phyloP scores from a whole-genome alignment of 768 basidiomycete genomes.

The Nevesoporus exiguus region DNA sequence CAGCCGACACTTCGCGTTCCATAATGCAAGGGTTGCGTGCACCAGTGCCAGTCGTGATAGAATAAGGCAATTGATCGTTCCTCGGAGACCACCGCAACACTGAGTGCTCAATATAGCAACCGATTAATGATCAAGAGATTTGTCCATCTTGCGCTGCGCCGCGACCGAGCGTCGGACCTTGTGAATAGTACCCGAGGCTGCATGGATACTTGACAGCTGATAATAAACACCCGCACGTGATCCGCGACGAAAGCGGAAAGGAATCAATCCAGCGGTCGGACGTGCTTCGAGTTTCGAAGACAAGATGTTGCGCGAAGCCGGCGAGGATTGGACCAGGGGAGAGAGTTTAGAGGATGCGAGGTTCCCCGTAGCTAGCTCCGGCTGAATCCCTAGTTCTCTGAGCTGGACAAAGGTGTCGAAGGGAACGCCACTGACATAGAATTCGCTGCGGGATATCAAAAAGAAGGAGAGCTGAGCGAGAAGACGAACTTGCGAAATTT shows the following conservation, averaged over 20 bases:
- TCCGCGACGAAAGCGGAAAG: slow-evolving; percentile 30
- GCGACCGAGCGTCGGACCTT: slow-evolving; percentile 50
- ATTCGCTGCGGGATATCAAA: slow-evolving; percentile 61
- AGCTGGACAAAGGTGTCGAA: slow-evolving; percentile 42
- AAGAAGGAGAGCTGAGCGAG: slow-evolving; percentile 40
- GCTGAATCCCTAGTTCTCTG: slow-evolving; percentile 31
- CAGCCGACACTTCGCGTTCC: slow-evolving; percentile 40
- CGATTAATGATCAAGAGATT: slow-evolving; percentile 39
- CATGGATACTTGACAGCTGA: slow-evolving; percentile 32
- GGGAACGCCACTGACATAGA: slow-evolving; percentile 42
- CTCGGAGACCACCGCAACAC: slow-evolving; percentile 14
- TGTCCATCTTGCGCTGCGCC: slow-evolving; percentile 40
- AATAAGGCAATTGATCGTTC: slow-evolving; percentile 37
- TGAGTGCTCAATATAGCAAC: slow-evolving; percentile 48
- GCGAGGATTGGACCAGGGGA: not conserved
- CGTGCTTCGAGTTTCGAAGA: slow-evolving; percentile 27
- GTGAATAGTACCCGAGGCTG: slow-evolving; percentile 50
- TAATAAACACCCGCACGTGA: slow-evolving; percentile 17
- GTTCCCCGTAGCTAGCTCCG: slow-evolving; percentile 8
- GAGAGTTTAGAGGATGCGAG: not conserved
- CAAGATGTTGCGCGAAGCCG: slow-evolving; percentile 22
- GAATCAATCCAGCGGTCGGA: slow-evolving; percentile 39
- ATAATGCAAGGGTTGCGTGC: no score
- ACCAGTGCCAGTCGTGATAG: slow-evolving; percentile 33
- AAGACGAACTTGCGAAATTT: slow-evolving; percentile 20